Evolutionary conservation across 1,284 basidiomycete genomes (phyloP).

Genomic region (Amylostereum chailletii): DNA sequence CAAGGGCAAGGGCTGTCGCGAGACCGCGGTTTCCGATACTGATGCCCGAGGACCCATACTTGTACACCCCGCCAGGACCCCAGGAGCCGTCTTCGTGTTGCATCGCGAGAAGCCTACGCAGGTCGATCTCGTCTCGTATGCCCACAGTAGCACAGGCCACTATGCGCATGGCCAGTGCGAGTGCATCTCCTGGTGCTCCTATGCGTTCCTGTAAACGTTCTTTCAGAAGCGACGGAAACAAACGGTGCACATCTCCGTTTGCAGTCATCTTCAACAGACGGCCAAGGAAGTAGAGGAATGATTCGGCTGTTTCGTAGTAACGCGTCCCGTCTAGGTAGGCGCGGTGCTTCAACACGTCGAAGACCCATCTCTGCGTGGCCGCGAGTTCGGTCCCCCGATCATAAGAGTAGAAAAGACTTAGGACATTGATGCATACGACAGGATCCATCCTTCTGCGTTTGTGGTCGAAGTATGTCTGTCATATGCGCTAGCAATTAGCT

Average conservation of each 20-base stretch:
- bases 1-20: conserved; percentile 28
- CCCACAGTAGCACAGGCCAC: conserved; percentile 32
- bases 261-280: conserved; percentile 32
- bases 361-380: conserved; percentile 41
- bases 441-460: conserved; percentile 43
- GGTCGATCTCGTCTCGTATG: conserved; percentile 31
- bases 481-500: background rate
- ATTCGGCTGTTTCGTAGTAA: conserved; percentile 46
- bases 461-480: conserved; percentile 46
- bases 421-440: conserved; percentile 42
- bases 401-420: conserved; percentile 40
- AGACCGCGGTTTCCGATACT: conserved; percentile 39
- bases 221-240: conserved; percentile 29
- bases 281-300: conserved; percentile 44
- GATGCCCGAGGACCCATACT: conserved; percentile 34
- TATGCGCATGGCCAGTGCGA: conserved; percentile 38
- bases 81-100: conserved; percentile 45
- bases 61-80: conserved; percentile 41
- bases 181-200: conserved; percentile 38
- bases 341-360: conserved; percentile 37
- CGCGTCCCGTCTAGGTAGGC: conserved; percentile 48
- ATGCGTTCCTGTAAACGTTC: conserved; percentile 41
- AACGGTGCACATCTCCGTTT: conserved; percentile 25
- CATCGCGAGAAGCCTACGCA: conserved; percentile 29
- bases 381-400: conserved; percentile 38